phyloP scores from a whole-genome alignment of 2,329 filamentous ascomycete genomes.

The Colletotrichum higginsianum region DNA sequence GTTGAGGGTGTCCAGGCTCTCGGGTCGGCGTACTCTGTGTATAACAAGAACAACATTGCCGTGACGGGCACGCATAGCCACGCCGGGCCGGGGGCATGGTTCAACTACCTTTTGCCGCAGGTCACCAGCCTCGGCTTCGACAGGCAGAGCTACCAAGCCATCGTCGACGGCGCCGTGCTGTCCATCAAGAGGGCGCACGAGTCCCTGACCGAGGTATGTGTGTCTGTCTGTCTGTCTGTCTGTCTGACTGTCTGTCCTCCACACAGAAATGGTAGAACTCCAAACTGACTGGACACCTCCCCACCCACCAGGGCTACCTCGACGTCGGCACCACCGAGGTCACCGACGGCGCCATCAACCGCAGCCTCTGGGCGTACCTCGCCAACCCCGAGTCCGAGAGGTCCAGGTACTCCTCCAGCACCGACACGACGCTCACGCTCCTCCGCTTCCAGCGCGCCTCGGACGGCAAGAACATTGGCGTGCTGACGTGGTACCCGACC shows the following conservation, averaged over 20 bases:
- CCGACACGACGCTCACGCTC: constrained; percentile 77
- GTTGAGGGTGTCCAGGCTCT: constrained; percentile 79
- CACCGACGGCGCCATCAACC: constrained; percentile 85
- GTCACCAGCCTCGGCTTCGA: constrained; percentile 91
- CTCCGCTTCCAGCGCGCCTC: constrained; percentile 82
- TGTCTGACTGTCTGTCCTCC: constrained; percentile 27
- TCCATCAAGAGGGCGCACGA: constrained; percentile 88
- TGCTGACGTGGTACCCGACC: constrained; percentile 92
- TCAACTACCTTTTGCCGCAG: constrained; percentile 94
- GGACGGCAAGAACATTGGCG: constrained; percentile 82
- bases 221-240: constrained; percentile 32
- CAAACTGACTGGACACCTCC: not conserved
- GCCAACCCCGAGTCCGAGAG: constrained; percentile 87
- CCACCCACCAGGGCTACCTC: constrained; percentile 71
- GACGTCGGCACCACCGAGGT: constrained; percentile 80
- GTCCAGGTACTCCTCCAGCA: constrained; percentile 71
- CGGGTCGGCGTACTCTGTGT: constrained; percentile 80
- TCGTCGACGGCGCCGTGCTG: constrained; percentile 86
- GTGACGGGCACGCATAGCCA: constrained; percentile 95
- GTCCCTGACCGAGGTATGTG: constrained; percentile 68
- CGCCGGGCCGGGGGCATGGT: constrained; percentile 90
- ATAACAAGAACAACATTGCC: constrained; percentile 86
- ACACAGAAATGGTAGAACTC: not conserved
- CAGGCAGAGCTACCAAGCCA: constrained; percentile 88
- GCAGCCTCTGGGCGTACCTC: constrained; percentile 89